These are phyloP conservation scores for Trichoderma arundinaceum DNA, from an alignment of 2,329 filamentous ascomycete genomes.

Conservation along the genomic window DNA sequence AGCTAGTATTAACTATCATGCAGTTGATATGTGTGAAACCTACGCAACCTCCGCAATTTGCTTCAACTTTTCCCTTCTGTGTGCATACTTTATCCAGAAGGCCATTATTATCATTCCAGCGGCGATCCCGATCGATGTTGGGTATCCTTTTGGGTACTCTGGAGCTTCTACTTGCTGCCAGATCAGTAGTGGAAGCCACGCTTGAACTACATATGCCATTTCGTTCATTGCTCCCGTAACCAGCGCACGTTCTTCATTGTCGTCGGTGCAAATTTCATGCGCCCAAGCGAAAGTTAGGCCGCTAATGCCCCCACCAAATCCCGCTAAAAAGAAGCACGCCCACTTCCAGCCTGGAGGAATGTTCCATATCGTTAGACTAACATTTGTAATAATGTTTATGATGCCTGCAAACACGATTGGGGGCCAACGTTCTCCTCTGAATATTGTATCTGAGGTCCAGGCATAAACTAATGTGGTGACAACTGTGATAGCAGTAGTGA, in stretches of 20 bases:
- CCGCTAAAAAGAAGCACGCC: conserved; percentile 64
- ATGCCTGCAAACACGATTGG: conserved; percentile 62
- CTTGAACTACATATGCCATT: conserved; percentile 71
- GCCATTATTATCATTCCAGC: conserved; percentile 57
- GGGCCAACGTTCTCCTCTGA: conserved; percentile 66
- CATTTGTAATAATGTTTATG: conserved; percentile 50
- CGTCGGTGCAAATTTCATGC: conserved; percentile 56
- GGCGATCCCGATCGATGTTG: conserved; percentile 58
- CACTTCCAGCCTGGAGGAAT: conserved; percentile 64
- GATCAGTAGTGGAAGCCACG: conserved; percentile 70
- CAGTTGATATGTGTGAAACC: background rate
- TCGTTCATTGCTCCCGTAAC: conserved; percentile 71
- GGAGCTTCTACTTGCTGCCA: conserved; percentile 70
- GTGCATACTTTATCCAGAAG: conserved; percentile 53
- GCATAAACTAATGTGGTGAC: conserved; percentile 67
- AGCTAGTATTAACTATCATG: background rate
- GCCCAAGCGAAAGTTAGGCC: conserved; percentile 56
- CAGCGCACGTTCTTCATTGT: conserved; percentile 69
- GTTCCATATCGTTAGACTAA: conserved; percentile 51
- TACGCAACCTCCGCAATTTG: background rate
- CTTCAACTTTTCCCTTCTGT: conserved; percentile 48
- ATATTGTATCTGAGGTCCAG: conserved; percentile 67
- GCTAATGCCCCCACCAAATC: conserved; percentile 56
- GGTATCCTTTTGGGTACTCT: conserved; percentile 64
- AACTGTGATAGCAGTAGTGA: conserved; percentile 59